Conservation (phyloP, 345 rosid species). For the Acer negundo region DNA sequence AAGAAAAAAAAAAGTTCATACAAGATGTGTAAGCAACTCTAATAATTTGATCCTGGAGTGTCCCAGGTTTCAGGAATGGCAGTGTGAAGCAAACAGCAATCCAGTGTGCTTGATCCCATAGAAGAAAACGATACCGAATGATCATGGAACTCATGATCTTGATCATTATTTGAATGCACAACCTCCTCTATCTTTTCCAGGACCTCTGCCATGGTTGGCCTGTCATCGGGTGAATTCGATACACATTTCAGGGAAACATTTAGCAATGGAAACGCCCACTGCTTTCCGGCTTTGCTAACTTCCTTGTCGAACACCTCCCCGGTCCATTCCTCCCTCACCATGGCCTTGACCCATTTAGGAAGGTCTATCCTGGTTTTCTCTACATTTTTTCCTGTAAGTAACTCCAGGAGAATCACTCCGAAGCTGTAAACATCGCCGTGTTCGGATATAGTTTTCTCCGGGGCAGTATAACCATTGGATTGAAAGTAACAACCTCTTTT, state of each 20-base stretch:
- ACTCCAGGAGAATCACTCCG: slow-evolving; percentile 53
- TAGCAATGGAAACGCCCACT: slow-evolving; percentile 58
- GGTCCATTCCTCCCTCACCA: slow-evolving; percentile 76
- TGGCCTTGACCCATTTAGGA: slow-evolving; percentile 64
- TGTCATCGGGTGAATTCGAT: slow-evolving; percentile 39
- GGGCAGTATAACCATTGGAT: slow-evolving; percentile 46
- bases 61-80: slow-evolving; percentile 61
- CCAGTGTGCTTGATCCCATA: slow-evolving; percentile 28
- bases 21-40: background rate
- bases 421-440: slow-evolving; percentile 55
- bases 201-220: slow-evolving; percentile 43
- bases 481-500: slow-evolving; percentile 16
- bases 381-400: slow-evolving; percentile 55
- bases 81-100: slow-evolving; percentile 48
- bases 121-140: slow-evolving; percentile 34
- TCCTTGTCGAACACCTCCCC: slow-evolving; percentile 72
- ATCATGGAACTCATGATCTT: slow-evolving; percentile 21
- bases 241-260: slow-evolving; percentile 55
- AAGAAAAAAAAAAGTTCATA: background rate
- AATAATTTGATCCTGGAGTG: slow-evolving; percentile 52
- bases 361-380: slow-evolving; percentile 57
- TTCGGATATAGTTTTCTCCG: slow-evolving; percentile 44
- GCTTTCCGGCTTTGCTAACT: slow-evolving; percentile 41
- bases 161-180: slow-evolving; percentile 23
- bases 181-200: slow-evolving; percentile 50